These are phyloP conservation scores for Rhodotorula babjevae DNA, from an alignment of 768 basidiomycete genomes.

Conservation along the genomic window DNA sequence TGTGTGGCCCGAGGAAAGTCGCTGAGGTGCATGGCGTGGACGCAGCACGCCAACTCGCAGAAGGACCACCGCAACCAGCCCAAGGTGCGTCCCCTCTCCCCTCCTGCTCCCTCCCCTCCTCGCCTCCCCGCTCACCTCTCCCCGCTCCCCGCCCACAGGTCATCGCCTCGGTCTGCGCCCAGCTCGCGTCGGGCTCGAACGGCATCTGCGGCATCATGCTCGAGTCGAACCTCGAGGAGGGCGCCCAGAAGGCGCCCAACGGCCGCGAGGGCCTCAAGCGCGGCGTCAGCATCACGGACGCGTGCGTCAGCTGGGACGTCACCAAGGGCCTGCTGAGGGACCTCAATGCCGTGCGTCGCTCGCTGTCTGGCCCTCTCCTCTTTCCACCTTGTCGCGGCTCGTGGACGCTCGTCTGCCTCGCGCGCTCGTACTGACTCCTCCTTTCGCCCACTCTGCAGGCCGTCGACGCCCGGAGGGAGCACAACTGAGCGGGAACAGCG, in stretches of 20 bases:
- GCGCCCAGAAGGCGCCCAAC: slow-evolving; percentile 79
- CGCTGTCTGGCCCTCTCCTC: no score
- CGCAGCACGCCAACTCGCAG: slow-evolving; percentile 79
- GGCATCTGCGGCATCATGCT: slow-evolving; percentile 94
- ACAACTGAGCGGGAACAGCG: slow-evolving; percentile 4
- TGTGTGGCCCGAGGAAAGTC: no score
- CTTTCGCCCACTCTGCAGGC: not conserved
- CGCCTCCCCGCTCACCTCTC: not conserved
- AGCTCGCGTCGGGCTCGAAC: slow-evolving; percentile 63
- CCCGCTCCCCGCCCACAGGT: slow-evolving; percentile 48
- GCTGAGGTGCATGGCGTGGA: no score
- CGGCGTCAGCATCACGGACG: slow-evolving; percentile 78
- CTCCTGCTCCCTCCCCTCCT: slow-evolving; percentile 17
- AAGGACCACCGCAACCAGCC: slow-evolving; percentile 94
- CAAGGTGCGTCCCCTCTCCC: slow-evolving; percentile 47
- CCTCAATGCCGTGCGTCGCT: slow-evolving; percentile 37
- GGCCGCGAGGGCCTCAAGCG: slow-evolving; percentile 39
- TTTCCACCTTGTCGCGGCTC: no score
- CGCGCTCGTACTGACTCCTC: no score
- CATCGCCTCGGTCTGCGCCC: slow-evolving; percentile 63
- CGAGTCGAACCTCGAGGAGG: slow-evolving; percentile 87
- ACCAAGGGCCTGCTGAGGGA: slow-evolving; percentile 70
- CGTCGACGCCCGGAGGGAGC: slow-evolving; percentile 17
- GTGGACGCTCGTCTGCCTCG: no score
- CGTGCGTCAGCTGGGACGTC: slow-evolving; percentile 78